These are phyloP conservation scores for Ormosia semicastrata DNA, from an alignment of 306 rosid genomes.

Conservation along the genomic window DNA sequence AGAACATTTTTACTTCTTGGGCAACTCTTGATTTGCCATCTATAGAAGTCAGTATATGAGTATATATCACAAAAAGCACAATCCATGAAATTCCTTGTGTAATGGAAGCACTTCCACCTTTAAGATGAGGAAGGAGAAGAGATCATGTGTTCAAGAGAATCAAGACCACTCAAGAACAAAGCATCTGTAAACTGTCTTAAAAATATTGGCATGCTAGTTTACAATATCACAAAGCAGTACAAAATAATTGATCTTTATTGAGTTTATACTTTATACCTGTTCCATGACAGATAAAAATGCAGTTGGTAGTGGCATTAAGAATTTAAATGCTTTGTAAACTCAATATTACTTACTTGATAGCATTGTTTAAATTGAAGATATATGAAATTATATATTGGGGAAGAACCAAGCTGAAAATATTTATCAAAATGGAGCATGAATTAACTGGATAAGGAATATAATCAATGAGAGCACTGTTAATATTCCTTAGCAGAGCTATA, in stretches of 20 bases:
- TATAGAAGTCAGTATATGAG: background rate
- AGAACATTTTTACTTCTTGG: background rate
- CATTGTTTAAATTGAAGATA: background rate
- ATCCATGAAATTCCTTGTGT: background rate
- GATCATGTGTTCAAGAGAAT: background rate
- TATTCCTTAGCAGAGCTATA: background rate
- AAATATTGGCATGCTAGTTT: background rate
- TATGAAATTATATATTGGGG: background rate
- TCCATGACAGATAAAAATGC: constrained; percentile 5
- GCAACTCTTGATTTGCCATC: background rate
- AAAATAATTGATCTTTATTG: background rate
- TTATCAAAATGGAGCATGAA: background rate
- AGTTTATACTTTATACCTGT: constrained; percentile 4
- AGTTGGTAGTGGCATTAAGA: background rate
- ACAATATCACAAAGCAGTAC: background rate
- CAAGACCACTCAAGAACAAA: constrained; percentile 10
- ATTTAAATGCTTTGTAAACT: background rate
- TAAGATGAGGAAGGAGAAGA: background rate
- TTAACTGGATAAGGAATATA: background rate
- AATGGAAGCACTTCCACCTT: constrained; percentile 1
- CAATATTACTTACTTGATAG: background rate
- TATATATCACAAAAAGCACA: background rate
- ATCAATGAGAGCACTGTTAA: background rate
- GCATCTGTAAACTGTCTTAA: background rate
- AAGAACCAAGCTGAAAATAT: background rate